Evolutionary conservation across 805 yeast species (phyloP), one percentile per base, ranked within the genome.

Genomic region (Ogataea corticis): DNA sequence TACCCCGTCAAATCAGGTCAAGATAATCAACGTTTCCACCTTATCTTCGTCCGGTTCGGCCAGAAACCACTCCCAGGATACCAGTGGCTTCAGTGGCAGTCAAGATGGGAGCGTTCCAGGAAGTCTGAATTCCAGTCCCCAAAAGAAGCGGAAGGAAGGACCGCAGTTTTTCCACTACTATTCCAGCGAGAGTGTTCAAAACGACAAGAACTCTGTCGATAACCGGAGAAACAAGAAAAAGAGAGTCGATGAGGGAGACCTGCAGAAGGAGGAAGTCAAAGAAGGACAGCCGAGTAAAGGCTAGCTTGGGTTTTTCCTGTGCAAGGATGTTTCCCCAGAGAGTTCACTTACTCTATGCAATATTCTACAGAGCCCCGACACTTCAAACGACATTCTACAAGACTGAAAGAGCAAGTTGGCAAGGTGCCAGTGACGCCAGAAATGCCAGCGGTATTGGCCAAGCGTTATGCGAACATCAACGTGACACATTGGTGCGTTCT

Each of bases 161-260:
- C 43, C 51, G 2, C 55, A 53, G 33, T 56, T 56, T 33, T 56
- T 56, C 49, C 61, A 56, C 39, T 56, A 56, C 45, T 56, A 56
- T 34, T 38, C 57, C 7, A 49, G 39, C n/a, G 49, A 44, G 10
- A 42, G 25, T 10, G 47, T 43, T 12, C 42, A 46, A 10, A 46
- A 45, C 37, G 58, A 56, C 29, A 37, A 45, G 23, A 48, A 41
- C 38, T 55, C 57, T 6, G 38, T 45, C 14, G 57, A 56, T 36
- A 56, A 56, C 35, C 33, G 61, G 21, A 34, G 59, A 16, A 55
- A 49, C 38, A 56, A 55, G 41, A 52, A 50, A 29, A 51, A 45
- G 42, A 44, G 40, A 32, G 7, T 14, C 6, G 49, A 44, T 14
- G 30, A 32, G 16, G 27, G 16, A 9, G 40, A 28, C 13, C 14